These are phyloP conservation scores for Saturnispora mendoncae DNA, from an alignment of 805 yeast genomes.

Conservation along the genomic window DNA sequence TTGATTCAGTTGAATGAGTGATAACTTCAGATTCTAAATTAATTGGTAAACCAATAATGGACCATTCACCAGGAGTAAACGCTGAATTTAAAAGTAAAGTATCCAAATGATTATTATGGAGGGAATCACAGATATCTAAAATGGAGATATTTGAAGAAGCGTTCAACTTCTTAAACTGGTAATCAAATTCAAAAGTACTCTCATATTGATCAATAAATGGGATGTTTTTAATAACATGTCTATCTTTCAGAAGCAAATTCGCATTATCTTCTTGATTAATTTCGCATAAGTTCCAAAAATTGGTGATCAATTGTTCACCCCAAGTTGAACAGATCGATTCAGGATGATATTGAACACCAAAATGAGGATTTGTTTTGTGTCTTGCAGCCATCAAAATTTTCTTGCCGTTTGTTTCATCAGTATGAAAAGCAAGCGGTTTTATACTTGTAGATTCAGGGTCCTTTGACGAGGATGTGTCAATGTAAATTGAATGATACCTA, in stretches of 20 bases:
- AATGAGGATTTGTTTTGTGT: slow-evolving; percentile 57
- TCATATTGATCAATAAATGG: slow-evolving; percentile 21
- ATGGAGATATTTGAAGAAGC: slow-evolving; percentile 6
- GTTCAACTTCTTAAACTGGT: slow-evolving; percentile 14
- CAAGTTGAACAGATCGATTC: slow-evolving; percentile 78
- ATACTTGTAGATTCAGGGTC: slow-evolving; percentile 23
- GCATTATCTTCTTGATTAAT: slow-evolving; percentile 27
- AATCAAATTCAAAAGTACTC: slow-evolving; percentile 9
- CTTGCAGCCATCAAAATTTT: slow-evolving; percentile 70
- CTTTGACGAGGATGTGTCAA: slow-evolving; percentile 13
- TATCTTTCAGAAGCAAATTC: slow-evolving; percentile 10
- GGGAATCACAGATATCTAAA: slow-evolving; percentile 40
- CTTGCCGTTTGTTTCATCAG: slow-evolving; percentile 25
- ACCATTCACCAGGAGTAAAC: slow-evolving; percentile 78
- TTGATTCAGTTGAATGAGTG: slow-evolving; percentile 50
- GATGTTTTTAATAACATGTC: slow-evolving; percentile 18
- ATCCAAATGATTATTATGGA: slow-evolving; percentile 30
- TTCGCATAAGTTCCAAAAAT: slow-evolving; percentile 43
- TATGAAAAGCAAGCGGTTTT: slow-evolving; percentile 54
- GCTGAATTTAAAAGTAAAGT: slow-evolving; percentile 69
- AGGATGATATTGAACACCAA: slow-evolving; percentile 95
- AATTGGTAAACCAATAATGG: slow-evolving; percentile 70
- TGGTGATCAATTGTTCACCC: slow-evolving; percentile 52
- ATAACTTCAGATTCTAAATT: slow-evolving; percentile 36
- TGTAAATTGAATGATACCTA: slow-evolving; percentile 81